Conservation (phyloP, 257 asterid species). For the Plantago elongata region DNA sequence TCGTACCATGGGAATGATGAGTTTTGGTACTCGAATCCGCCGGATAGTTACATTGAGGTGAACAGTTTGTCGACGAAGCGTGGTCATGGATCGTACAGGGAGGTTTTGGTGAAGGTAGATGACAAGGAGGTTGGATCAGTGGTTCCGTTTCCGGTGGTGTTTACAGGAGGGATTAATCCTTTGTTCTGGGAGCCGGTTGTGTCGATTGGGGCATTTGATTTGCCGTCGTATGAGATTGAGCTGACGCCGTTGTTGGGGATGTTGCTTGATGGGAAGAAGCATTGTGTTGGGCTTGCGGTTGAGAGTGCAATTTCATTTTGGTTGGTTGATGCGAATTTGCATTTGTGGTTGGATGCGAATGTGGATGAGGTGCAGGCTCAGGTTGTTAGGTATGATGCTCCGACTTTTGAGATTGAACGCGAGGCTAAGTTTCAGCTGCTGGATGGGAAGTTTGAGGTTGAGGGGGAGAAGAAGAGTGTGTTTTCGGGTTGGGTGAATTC, state of each 20-base stretch:
- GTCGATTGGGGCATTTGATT: constrained; percentile 78
- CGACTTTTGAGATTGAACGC: constrained; percentile 29
- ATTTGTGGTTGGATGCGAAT: constrained; percentile 65
- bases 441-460: constrained; percentile 50
- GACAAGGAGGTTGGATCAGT: constrained; percentile 56
- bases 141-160: constrained; percentile 77
- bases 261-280: constrained; percentile 52
- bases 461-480: constrained; percentile 40
- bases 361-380: constrained; percentile 45
- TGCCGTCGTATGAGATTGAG: constrained; percentile 74
- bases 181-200: constrained; percentile 84
- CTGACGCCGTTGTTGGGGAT: constrained; percentile 59
- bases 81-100: constrained; percentile 76
- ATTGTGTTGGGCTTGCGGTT: constrained; percentile 48
- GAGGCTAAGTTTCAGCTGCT: constrained; percentile 31
- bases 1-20: constrained; percentile 82
- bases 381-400: constrained; percentile 28
- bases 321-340: constrained; percentile 79
- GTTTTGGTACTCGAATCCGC: constrained; percentile 88
- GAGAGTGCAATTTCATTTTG: constrained; percentile 62
- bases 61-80: constrained; percentile 35
- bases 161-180: constrained; percentile 77
- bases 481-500: constrained; percentile 75
- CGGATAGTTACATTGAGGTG: constrained; percentile 51
- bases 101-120: constrained; percentile 59